Evolutionary conservation across 108 stramenopile genomes (phyloP).

Genomic region (Cyclotella cryptica): DNA sequence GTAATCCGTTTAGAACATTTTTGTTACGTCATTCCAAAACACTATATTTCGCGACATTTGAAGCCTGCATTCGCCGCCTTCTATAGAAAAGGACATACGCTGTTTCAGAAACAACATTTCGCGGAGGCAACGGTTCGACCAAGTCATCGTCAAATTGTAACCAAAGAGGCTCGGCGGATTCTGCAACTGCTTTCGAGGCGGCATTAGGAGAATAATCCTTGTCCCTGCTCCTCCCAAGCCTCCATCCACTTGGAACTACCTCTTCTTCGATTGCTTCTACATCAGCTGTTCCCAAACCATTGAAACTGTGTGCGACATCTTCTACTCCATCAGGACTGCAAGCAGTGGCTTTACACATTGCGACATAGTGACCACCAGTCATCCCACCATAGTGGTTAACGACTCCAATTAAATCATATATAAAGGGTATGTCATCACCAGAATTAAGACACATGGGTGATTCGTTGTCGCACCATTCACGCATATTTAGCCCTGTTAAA

Average conservation of each 20-base stretch:
- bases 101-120: slow-evolving; percentile 84
- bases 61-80: slow-evolving; percentile 78
- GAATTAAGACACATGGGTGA: slow-evolving; percentile 59
- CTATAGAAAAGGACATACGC: slow-evolving; percentile 97
- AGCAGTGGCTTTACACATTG: slow-evolving; percentile 86
- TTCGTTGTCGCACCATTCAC: slow-evolving; percentile 75
- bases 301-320: slow-evolving; percentile 84
- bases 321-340: slow-evolving; percentile 87
- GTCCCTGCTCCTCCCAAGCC: slow-evolving; percentile 72
- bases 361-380: slow-evolving; percentile 98
- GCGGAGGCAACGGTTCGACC: slow-evolving; percentile 87
- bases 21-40: slow-evolving; percentile 55
- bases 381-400: slow-evolving; percentile 97
- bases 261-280: slow-evolving; percentile 59
- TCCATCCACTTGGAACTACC: slow-evolving; percentile 66
- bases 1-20: too few species aligned
- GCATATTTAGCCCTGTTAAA: slow-evolving; percentile 88
- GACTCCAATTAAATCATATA: slow-evolving; percentile 94
- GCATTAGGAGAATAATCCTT: slow-evolving; percentile 65
- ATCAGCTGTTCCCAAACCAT: slow-evolving; percentile 59
- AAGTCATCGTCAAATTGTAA: slow-evolving; percentile 96
- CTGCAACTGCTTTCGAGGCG: slow-evolving; percentile 60
- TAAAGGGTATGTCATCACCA: slow-evolving; percentile 49
- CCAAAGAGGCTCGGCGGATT: slow-evolving; percentile 90
- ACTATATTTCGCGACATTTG: slow-evolving; percentile 88